phyloP scores from a whole-genome alignment of 768 basidiomycete species.

The Rubroboletus pulcherrimus region DNA sequence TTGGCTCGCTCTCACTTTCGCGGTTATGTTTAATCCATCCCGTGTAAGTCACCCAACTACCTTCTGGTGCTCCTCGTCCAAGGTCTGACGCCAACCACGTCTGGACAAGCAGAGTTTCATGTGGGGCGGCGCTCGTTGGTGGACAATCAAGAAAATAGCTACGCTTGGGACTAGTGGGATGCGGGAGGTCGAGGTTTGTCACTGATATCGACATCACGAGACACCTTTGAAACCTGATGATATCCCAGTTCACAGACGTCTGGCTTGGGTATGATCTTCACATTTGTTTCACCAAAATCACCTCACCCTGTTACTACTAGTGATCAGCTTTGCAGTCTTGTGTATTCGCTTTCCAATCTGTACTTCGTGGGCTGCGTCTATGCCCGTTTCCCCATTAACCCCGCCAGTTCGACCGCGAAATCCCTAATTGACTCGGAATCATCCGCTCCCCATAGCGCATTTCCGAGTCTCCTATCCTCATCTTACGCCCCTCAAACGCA shows the following conservation, averaged over 20 bases:
- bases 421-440: background rate
- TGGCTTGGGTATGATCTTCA: constrained; percentile 68
- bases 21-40: constrained; percentile 73
- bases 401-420: background rate
- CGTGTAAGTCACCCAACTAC: constrained; percentile 39
- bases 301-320: constrained; percentile 34
- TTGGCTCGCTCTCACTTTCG: constrained; percentile 65
- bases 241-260: constrained; percentile 72
- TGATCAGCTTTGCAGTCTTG: constrained; percentile 79
- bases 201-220: background rate
- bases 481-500: constrained; percentile 36
- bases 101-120: constrained; percentile 46
- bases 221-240: constrained; percentile 2
- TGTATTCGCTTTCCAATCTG: constrained; percentile 69
- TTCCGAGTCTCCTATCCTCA: background rate
- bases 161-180: constrained; percentile 67
- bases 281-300: background rate
- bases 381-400: constrained; percentile 16
- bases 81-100: background rate
- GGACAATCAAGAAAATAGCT: constrained; percentile 66
- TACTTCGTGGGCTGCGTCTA: constrained; percentile 78
- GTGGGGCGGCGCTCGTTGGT: constrained; percentile 51
- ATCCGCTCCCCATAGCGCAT: background rate
- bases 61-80: background rate
- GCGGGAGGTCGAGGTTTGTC: constrained; percentile 66